Evolutionary conservation across 2,329 filamentous ascomycete species (phyloP), one percentile per base, ranked within the genome.

Genomic region (Diaporthe eres): DNA sequence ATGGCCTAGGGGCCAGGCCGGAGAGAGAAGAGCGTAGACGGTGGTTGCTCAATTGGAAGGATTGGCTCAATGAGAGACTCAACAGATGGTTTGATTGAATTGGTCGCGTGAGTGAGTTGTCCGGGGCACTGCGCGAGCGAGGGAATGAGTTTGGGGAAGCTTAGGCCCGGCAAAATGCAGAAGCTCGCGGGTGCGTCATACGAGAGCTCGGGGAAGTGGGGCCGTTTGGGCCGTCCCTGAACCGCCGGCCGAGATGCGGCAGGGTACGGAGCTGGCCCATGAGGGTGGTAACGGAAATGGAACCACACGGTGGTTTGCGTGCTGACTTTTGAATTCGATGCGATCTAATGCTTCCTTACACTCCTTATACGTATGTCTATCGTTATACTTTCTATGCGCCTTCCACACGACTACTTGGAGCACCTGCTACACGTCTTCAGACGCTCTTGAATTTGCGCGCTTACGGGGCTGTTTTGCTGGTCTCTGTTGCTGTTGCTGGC

Each of bases 21-120:
- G 34, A 39, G 22, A 25, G 19, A 51, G 4, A 44, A 19, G 44
- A 34, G 22, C 13, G 47, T 8, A 19, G n/a, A 19, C 19, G 31
- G 5, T 39, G 31, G 10, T 13, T 8, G 12, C 1, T 44, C 6
- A 42, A 63, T 44, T 63, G 37, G 12, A 9, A 37, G 5, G 10
- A 25, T 44, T 25, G n/a, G 3, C 3, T 44, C 2, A 39, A 55
- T 22, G 49, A 55, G 25, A 31, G 3, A 17, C 2, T 25, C 22
- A 28, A 25, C 34, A 19, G 4, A n/a, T 53, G 22, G 39, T 37
- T 55, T 31, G 19, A 7, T n/a, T 28, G 57, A 31, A 49, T 31
- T 65, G 74, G 47, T 72, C 15, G 67, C 67, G 74, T 68, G 74
- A 25, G 74, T 68, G 74, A 25, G 60, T 34, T 55, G 37, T 57